These are phyloP conservation scores for Blastocrithidia nonstop DNA, from an alignment of 208 protist species.

Conservation along the genomic window DNA sequence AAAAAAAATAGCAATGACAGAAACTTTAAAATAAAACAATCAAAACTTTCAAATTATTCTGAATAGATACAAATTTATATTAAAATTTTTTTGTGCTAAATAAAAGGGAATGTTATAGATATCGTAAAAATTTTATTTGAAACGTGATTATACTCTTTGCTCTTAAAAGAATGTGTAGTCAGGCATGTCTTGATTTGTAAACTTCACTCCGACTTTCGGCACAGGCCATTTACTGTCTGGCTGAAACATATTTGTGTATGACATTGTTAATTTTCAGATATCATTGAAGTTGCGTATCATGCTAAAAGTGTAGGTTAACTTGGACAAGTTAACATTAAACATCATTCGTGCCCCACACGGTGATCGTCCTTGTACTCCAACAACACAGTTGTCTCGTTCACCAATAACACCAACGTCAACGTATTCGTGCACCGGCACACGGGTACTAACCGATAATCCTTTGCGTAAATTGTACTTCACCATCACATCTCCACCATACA, in stretches of 20 bases:
- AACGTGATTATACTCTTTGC: not conserved
- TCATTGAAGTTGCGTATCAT: conserved; percentile 30
- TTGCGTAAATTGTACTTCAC: conserved; percentile 25
- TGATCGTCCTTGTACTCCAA: conserved; percentile 31
- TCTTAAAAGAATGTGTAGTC: conserved; percentile 4
- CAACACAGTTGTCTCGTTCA: conserved; percentile 30
- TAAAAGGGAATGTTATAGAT: no score
- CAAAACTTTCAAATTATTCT: not conserved
- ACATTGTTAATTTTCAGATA: conserved; percentile 42
- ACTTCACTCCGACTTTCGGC: conserved; percentile 25
- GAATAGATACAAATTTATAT: not conserved
- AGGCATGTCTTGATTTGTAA: conserved; percentile 16
- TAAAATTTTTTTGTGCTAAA: not conserved
- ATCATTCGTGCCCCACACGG: conserved; percentile 42
- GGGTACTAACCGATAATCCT: conserved; percentile 26
- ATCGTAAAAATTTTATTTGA: not conserved
- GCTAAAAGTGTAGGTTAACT: conserved; percentile 18
- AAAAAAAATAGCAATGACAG: not conserved
- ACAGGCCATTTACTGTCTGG: not conserved
- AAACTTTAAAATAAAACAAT: not conserved
- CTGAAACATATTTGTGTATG: conserved; percentile 13
- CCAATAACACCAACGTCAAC: conserved; percentile 28
- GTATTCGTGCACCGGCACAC: conserved; percentile 26
- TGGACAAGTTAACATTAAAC: conserved; percentile 29
- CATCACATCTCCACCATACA: conserved; percentile 34